These are phyloP conservation scores for Dactylellina haptotyla DNA, from an alignment of 2,329 filamentous ascomycete species.

Conservation along the genomic window DNA sequence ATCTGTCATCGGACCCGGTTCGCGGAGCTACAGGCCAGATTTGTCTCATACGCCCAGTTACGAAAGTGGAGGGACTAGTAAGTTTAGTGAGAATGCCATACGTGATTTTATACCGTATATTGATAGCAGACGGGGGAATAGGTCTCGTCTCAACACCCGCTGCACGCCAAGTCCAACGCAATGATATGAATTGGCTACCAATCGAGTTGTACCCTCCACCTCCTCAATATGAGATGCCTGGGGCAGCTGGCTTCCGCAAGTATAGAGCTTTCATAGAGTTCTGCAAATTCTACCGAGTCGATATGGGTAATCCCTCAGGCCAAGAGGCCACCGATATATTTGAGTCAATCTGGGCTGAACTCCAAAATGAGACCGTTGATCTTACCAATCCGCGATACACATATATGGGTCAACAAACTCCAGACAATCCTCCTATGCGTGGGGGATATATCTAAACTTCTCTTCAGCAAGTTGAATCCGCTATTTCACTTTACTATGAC, in stretches of 20 bases:
- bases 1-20: neutral
- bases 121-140: too few relatives aligned
- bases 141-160: neutral
- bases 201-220: neutral
- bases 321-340: neutral
- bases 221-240: neutral
- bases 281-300: neutral
- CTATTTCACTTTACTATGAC: too few relatives aligned
- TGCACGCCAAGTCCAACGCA: neutral
- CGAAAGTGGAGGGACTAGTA: neutral
- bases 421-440: neutral
- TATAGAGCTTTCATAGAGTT: slow-evolving; percentile 10
- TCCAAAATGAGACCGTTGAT: neutral
- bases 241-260: neutral
- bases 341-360: neutral
- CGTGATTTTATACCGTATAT: too few relatives aligned
- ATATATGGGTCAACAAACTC: neutral
- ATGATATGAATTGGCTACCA: neutral
- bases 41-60: neutral
- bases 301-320: slow-evolving; percentile 10
- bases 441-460: slow-evolving; percentile 21
- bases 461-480: too few relatives aligned
- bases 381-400: neutral
- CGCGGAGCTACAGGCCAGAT: too few relatives aligned
- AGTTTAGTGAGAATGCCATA: too few relatives aligned